Base-by-base conservation (phyloP, 1,284 basidiomycete species). In the Cystobasidiaceae sp. region DNA sequence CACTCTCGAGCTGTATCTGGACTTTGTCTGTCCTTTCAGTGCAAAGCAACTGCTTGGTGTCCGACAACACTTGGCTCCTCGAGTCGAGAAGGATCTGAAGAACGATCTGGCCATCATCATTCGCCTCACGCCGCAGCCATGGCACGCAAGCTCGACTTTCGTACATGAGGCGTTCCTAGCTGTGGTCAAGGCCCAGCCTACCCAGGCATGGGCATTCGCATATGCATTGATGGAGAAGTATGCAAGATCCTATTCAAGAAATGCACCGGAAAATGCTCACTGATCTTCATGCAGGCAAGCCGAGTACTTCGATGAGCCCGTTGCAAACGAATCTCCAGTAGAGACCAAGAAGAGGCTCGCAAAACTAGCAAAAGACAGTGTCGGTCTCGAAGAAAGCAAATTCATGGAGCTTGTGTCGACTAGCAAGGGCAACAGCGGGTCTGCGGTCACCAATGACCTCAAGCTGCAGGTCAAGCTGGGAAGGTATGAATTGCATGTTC, bases 111-210 rank as follows among this genome's bases (percentile, higher is more conserved):
- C 39, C 21, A 21, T 57, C 34, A 32, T 61, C 34, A 54, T 62
- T 21, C 21, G 57, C 1, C 34, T 28, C 8, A 64, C 60, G 9
- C 71, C 70, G 17, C 72, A 71, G 50, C 58, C 70, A 9, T 73
- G 71, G 71, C 66, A 67, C 43, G 66, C 66, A 28, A 52, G 43
- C 23, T 75, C 73, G 3, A 76, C 76, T 7, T 70, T 75, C 32
- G 70, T 76, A 0, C 76, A 77, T 67, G 77, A 78, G 56, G 75
- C 75, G 3, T 75, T 75, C 2, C 72, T 78, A 1, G 76, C 74
- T 3, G 72, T 74, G 17, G 71, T 73, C 34, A 73, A 74, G 54
- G 68, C 74, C 41, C 61, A 69, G 56, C 45, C 41, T 19, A 43
- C 73, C 33, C 68, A 71, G 1, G 77, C 75, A 59, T 75, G 74